phyloP scores from a whole-genome alignment of 2,329 filamentous ascomycete species.

The Aspergillus udagawae region DNA sequence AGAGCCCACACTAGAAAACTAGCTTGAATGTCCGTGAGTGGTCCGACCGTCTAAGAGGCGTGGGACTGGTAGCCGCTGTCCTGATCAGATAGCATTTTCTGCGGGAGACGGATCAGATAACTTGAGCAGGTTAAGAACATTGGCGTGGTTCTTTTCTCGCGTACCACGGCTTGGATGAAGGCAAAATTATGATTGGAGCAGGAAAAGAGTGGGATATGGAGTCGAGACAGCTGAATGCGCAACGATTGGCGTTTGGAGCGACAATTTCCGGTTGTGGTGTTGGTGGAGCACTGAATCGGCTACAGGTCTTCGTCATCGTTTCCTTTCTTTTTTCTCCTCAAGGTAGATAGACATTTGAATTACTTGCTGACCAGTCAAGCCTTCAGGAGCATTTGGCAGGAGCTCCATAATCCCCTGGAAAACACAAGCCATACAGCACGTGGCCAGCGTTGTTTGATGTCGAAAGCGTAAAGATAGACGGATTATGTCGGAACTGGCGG shows the following conservation, averaged over 20 bases:
- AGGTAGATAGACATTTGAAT: background rate
- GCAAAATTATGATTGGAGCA: background rate
- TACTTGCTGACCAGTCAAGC: background rate
- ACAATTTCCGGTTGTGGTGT: background rate
- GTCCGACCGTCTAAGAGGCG: background rate
- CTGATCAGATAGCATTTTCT: constrained; percentile 9
- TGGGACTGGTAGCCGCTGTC: background rate
- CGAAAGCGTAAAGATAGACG: background rate
- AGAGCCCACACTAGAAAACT: background rate
- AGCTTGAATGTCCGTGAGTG: background rate
- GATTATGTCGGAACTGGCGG: background rate
- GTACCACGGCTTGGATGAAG: background rate
- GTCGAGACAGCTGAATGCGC: background rate
- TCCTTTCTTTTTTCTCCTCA: background rate
- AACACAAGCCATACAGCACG: background rate
- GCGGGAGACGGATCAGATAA: constrained; percentile 7
- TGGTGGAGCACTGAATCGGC: background rate
- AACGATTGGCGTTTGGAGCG: background rate
- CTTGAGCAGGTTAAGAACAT: background rate
- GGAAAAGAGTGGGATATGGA: background rate
- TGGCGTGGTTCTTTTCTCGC: background rate
- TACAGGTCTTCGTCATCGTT: background rate
- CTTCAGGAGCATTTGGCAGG: background rate
- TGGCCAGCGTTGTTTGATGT: background rate
- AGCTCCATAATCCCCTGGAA: background rate